These are phyloP conservation scores for Wickerhamomyces mucosus DNA, from an alignment of 805 yeast species.

Conservation along the genomic window DNA sequence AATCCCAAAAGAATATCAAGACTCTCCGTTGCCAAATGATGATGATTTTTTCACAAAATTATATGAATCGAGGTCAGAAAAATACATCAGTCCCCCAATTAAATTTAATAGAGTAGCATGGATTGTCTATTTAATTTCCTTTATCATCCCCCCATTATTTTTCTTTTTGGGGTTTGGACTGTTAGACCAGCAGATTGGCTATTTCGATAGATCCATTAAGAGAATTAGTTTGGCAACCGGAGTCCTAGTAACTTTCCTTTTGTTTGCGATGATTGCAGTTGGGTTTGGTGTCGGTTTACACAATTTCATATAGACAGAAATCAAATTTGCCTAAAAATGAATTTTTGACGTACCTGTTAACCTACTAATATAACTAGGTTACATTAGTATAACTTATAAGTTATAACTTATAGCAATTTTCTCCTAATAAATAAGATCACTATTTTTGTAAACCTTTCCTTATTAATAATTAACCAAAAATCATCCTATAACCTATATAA, in stretches of 20 bases:
- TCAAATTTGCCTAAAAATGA: no score
- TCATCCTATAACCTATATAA: no score
- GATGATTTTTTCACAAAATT: no score
- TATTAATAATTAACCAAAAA: no score
- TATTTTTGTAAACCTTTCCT: no score
- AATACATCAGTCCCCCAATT: neutral
- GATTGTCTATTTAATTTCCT: slow-evolving; percentile 12
- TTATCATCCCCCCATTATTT: slow-evolving; percentile 20
- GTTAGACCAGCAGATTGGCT: slow-evolving; percentile 11
- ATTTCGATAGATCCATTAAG: slow-evolving; percentile 6
- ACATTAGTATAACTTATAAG: no score
- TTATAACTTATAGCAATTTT: no score
- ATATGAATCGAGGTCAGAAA: no score
- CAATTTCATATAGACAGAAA: no score
- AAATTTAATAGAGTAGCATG: slow-evolving; percentile 3
- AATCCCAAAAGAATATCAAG: slow-evolving; percentile 3
- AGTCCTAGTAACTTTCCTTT: slow-evolving; percentile 5
- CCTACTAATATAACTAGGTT: no score
- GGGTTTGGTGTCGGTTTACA: slow-evolving; percentile 36
- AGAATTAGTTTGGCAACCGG: slow-evolving; percentile 16
- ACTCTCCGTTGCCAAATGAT: neutral
- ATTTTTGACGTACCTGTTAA: no score
- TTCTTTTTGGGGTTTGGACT: slow-evolving; percentile 20
- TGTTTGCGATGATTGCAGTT: slow-evolving; percentile 32
- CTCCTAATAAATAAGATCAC: no score